These are phyloP conservation scores for Mycena crocata DNA, from an alignment of 768 basidiomycete species.

Conservation along the genomic window DNA sequence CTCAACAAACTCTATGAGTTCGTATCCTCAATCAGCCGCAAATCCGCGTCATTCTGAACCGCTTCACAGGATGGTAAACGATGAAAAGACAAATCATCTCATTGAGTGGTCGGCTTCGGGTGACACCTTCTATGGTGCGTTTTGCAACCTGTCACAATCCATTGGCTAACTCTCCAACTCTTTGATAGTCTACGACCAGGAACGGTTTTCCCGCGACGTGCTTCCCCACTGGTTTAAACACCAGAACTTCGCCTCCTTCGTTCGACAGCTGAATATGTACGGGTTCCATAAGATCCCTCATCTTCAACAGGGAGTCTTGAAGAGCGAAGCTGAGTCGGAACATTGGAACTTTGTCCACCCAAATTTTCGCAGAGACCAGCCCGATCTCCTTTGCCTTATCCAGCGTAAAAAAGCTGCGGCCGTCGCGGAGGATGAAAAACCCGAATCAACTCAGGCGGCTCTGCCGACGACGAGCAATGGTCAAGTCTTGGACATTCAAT, in stretches of 20 bases:
- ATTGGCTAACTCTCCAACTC: not conserved
- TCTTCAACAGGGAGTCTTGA: conserved; percentile 93
- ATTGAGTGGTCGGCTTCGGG: conserved; percentile 94
- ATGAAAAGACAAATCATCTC: conserved; percentile 81
- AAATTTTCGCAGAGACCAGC: conserved; percentile 89
- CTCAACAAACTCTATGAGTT: conserved; percentile 94
- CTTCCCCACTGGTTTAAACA: conserved; percentile 98
- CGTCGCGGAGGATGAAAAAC: conserved; percentile 50
- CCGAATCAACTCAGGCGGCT: conserved; percentile 46
- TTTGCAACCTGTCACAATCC: not conserved
- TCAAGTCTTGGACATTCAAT: conserved; percentile 79
- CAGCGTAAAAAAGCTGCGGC: conserved; percentile 82
- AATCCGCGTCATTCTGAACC: conserved; percentile 28
- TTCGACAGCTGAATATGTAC: conserved; percentile 96
- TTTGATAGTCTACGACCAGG: conserved; percentile 85
- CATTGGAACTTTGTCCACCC: conserved; percentile 94
- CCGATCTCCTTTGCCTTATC: conserved; percentile 88
- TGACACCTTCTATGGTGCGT: conserved; percentile 89
- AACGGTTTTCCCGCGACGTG: conserved; percentile 89
- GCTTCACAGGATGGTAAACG: conserved; percentile 86
- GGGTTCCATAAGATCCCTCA: conserved; percentile 96
- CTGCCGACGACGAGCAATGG: conserved; percentile 43
- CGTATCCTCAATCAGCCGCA: conserved; percentile 45
- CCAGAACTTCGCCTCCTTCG: conserved; percentile 93
- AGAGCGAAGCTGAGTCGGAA: conserved; percentile 83